phyloP scores from a whole-genome alignment of 768 basidiomycete genomes.

The Boletus subparvulus region DNA sequence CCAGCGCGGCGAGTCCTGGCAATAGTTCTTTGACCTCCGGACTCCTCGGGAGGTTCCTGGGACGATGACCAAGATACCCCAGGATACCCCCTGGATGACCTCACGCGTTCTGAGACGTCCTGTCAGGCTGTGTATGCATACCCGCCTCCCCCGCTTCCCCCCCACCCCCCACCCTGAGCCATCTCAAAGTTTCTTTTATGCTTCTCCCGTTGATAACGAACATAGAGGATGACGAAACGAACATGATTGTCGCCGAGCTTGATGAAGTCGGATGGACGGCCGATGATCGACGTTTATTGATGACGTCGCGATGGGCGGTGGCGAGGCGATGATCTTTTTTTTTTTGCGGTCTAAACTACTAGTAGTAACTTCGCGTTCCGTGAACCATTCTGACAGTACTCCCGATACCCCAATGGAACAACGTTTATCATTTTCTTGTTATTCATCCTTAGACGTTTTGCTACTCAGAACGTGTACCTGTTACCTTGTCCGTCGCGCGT shows the following conservation, averaged over 20 bases:
- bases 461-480: no score
- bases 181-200: neutral
- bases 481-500: no score
- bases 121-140: neutral
- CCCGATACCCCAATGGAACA: no score
- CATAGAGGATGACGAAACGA: no score
- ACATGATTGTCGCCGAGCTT: neutral
- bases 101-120: neutral
- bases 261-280: no score
- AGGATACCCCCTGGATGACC: neutral
- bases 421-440: no score
- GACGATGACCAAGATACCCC: slow-evolving; percentile 13
- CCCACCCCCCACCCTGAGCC: no score
- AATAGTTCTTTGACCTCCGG: slow-evolving; percentile 9
- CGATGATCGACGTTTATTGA: neutral
- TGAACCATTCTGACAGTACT: no score
- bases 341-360: no score
- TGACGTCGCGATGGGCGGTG: neutral
- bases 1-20: neutral
- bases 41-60: slow-evolving; percentile 24
- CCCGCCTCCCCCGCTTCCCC: neutral
- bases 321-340: neutral
- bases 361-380: no score
- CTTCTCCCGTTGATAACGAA: neutral
- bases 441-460: no score